Base-by-base conservation (phyloP, 1,139 yeast genomes). In the Geotrichum macrosporum region DNA sequence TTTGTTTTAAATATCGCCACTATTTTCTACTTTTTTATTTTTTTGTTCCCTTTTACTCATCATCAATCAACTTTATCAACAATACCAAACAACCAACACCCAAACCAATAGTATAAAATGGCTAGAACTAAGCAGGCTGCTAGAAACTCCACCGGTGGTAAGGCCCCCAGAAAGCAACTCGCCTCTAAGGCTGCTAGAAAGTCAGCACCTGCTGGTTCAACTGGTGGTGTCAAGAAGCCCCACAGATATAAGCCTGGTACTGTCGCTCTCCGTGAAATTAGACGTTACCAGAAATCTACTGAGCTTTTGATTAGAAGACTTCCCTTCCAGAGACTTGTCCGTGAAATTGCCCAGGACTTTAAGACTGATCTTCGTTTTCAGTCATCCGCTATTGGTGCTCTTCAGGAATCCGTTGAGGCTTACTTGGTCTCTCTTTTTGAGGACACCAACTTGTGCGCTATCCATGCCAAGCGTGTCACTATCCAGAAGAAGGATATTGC, bases 191-290 rank as follows among this genome's bases (percentile, higher is more conserved):
- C 96, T 65, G 96, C 97, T 63, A 84, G 97, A 81, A 89, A 89
- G 76, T 88, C 97, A 51, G 96, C 96, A 53, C 69, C 70, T 37
- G 55, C 65, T 44, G 53, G 66, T 49, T 92, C 94, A 76, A 78
- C 95, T 57, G 96, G 96, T 72, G 97, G 96, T 82, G 96, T 89
- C 71, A 89, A 89, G 89, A 89, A 89, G 80, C 96, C 96, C 62
- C 97, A 89, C 87, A 87, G 97, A 84, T 89, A 88, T 78, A 89
- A 88, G 92, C 97, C 97, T 73, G 97, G 97, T 88, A 89, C 96
- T 69, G 96, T 89, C 68, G 97, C 97, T 65, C 84, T 89, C 71
- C 89, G 96, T 84, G 97, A 89, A 79, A 89, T 89, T 69, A 87
- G 96, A 84, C 87, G 96, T 78, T 89, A 89, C 81, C 96, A 89